These are phyloP conservation scores for Pontederia paniculata DNA, from an alignment of 176 grass and related monocot species.

Conservation along the genomic window DNA sequence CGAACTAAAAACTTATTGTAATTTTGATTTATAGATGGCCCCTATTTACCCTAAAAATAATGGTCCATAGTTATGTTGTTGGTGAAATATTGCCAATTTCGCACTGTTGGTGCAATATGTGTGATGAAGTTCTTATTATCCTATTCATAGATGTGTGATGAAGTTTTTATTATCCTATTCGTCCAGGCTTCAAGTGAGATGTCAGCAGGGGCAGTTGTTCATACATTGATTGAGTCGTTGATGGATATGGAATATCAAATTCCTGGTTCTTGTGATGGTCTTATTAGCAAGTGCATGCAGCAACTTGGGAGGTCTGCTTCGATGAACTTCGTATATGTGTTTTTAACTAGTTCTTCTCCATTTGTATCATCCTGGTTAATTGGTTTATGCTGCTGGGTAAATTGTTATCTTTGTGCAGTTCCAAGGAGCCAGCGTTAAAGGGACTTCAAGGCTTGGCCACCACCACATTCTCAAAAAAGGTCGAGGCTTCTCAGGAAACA, in stretches of 20 bases:
- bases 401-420: constrained; percentile 28
- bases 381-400: not conserved
- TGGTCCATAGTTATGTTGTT: too few species aligned
- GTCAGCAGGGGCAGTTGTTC: constrained; percentile 37
- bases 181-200: constrained; percentile 55
- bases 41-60: too few species aligned
- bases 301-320: constrained; percentile 48
- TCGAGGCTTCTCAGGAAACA: constrained; percentile 23
- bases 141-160: not conserved
- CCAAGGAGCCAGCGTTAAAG: constrained; percentile 58
- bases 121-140: constrained; percentile 5
- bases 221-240: constrained; percentile 57
- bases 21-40: too few species aligned
- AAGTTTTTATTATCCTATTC: constrained; percentile 7
- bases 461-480: constrained; percentile 48
- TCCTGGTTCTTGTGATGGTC: constrained; percentile 72
- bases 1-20: not conserved
- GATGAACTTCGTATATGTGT: constrained; percentile 15
- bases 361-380: not conserved
- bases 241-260: constrained; percentile 72
- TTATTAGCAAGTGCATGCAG: constrained; percentile 54
- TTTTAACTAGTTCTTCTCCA: constrained; percentile 5
- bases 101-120: not conserved
- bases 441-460: constrained; percentile 48
- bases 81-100: too few species aligned